Conservation (phyloP, 2,329 filamentous ascomycete species). For the Cladosporium oxysporum region DNA sequence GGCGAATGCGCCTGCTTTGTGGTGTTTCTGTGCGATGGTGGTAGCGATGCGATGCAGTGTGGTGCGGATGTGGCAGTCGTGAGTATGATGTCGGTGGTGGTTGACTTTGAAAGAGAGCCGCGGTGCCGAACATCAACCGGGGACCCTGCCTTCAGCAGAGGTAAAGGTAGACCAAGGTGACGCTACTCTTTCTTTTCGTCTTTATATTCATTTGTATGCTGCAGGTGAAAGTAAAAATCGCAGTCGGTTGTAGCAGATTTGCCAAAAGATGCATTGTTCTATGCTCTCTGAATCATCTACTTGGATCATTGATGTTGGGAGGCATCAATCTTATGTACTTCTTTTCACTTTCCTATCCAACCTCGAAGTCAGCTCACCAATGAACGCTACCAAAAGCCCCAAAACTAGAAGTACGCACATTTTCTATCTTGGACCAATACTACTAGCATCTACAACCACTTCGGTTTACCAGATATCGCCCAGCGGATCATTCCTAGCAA, state of each 20-base stretch:
- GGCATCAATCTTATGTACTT: neutral
- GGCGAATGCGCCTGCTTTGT: conserved; percentile 13
- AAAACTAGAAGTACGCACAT: neutral
- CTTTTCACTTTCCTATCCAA: neutral
- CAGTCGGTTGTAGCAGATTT: neutral
- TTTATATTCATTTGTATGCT: neutral
- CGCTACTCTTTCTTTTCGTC: neutral
- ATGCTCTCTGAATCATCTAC: neutral
- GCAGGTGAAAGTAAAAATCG: neutral
- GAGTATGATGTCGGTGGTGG: conserved; percentile 9
- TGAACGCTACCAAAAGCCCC: neutral
- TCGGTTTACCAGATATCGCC: neutral
- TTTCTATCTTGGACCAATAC: neutral
- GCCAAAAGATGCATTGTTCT: neutral
- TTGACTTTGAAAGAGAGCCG: neutral
- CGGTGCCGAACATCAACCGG: neutral
- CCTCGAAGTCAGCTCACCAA: neutral
- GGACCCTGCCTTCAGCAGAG: neutral
- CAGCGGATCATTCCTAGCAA: neutral
- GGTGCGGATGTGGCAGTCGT: neutral
- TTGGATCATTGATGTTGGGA: neutral
- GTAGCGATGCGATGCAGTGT: neutral
- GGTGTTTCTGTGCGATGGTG: neutral
- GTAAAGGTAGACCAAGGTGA: neutral
- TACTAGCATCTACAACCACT: neutral